phyloP scores from a whole-genome alignment of 2,329 filamentous ascomycete genomes.

The Parastagonospora nodorum region DNA sequence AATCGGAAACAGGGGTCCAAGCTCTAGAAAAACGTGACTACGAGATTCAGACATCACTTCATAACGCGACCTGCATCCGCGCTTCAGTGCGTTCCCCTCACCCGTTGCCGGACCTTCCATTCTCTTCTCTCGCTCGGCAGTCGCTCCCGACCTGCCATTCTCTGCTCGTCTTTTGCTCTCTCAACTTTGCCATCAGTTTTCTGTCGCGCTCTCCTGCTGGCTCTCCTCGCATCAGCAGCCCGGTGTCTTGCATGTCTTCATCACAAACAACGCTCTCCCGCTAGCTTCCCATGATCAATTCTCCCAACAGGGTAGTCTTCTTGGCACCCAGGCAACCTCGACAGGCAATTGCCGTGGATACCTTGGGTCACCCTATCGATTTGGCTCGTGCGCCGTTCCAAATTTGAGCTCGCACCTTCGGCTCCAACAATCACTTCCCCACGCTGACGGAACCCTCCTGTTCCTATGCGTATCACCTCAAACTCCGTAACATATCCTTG shows the following conservation, averaged over 20 bases:
- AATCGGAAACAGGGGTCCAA: slow-evolving; percentile 4
- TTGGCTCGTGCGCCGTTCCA: slow-evolving; percentile 37
- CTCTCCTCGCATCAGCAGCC: slow-evolving; percentile 16
- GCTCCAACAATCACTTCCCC: slow-evolving; percentile 17
- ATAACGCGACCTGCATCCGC: slow-evolving; percentile 10
- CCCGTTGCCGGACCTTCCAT: neutral
- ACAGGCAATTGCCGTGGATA: slow-evolving; percentile 1
- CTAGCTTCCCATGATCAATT: neutral
- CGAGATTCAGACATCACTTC: slow-evolving; percentile 12
- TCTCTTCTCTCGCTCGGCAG: neutral
- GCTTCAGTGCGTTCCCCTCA: slow-evolving; percentile 1
- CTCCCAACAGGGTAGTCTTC: neutral
- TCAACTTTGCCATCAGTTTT: slow-evolving; percentile 9
- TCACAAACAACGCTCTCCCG: slow-evolving; percentile 1
- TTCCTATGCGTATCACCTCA: slow-evolving; percentile 1
- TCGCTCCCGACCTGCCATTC: neutral
- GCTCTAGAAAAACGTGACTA: slow-evolving; percentile 18
- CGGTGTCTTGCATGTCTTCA: slow-evolving; percentile 12
- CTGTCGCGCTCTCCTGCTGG: slow-evolving; percentile 12
- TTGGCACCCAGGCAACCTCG: neutral
- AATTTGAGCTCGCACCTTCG: slow-evolving; percentile 28
- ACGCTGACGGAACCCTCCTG: neutral
- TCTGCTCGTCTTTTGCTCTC: slow-evolving; percentile 1
- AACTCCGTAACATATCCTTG: neutral
- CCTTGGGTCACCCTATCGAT: slow-evolving; percentile 15